phyloP scores from a whole-genome alignment of 352 stramenopile species.

The Phytopythium aichiense region DNA sequence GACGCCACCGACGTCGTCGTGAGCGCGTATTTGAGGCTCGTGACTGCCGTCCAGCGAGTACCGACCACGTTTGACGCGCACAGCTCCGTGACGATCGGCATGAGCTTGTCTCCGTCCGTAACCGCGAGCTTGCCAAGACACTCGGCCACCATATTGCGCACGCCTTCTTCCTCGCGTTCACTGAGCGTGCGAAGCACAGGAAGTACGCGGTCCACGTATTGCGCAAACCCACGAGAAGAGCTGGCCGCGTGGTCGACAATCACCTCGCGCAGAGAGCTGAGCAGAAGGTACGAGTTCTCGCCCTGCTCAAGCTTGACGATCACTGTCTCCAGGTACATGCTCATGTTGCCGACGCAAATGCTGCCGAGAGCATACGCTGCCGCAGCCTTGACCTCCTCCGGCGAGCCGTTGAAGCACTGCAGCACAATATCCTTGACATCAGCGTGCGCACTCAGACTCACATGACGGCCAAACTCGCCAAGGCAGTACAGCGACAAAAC shows the following conservation, averaged over 20 bases:
- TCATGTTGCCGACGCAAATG: slow-evolving; percentile 93
- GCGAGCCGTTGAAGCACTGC: slow-evolving; percentile 76
- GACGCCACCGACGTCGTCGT: slow-evolving; percentile 19
- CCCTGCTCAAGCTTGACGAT: slow-evolving; percentile 89
- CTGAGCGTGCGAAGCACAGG: slow-evolving; percentile 93
- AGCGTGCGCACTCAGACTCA: slow-evolving; percentile 80
- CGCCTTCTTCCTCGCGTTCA: slow-evolving; percentile 91
- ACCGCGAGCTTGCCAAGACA: slow-evolving; percentile 94
- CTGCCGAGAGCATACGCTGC: slow-evolving; percentile 95
- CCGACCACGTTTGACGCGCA: slow-evolving; percentile 48
- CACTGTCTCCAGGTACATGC: slow-evolving; percentile 88
- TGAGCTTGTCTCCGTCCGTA: slow-evolving; percentile 86
- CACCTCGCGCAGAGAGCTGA: slow-evolving; percentile 95
- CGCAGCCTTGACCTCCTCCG: slow-evolving; percentile 96
- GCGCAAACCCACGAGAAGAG: slow-evolving; percentile 45
- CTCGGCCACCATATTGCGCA: slow-evolving; percentile 97
- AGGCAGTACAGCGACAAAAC: slow-evolving; percentile 93
- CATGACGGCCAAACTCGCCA: slow-evolving; percentile 93
- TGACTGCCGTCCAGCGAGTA: slow-evolving; percentile 90
- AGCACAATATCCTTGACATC: slow-evolving; percentile 91
- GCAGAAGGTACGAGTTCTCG: slow-evolving; percentile 95
- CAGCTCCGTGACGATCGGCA: slow-evolving; percentile 87
- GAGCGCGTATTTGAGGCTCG: slow-evolving; percentile 90
- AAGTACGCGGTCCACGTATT: slow-evolving; percentile 87
- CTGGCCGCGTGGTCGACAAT: slow-evolving; percentile 84